Evolutionary conservation across 495 filamentous ascomycete species (phyloP), one percentile per base, ranked within the genome.

Genomic region (Aspergillus bertholletiae): DNA sequence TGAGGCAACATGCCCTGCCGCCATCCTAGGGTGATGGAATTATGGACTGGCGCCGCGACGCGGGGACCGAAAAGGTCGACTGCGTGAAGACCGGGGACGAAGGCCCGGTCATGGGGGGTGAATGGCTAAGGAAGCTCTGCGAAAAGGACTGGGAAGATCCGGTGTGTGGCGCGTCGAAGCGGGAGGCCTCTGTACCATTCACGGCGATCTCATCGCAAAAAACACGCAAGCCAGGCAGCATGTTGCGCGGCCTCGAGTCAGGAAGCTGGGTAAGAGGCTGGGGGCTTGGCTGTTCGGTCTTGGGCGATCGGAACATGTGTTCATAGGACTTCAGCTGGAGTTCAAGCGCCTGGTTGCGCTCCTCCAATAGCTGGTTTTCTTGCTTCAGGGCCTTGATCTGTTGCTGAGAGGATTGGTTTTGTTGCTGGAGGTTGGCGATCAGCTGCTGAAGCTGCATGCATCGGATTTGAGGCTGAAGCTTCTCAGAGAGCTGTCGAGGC

Each of bases 371-470:
- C 55, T 72, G 70, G 44, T 71, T 71, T 52, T 77, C 73, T 20
- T 71, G 69, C 57, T 74, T 74, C 41, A 68, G 37, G 13, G 70
- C 57, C 47, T 70, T 69, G 34, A 71, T 54, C 62, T 75, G 69
- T 27, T 70, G 68, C 44, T 75, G 71, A 11, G 56, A 47, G 8
- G 64, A 59, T 30, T 77, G 72, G 49, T 74, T 70, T 41, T 77
- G 70, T 35, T 74, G 68, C 57, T 77, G 72, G 21, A 75, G 67
- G 51, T 62, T 70, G 34, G 59, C 48, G 37, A 73, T 61, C 32
- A 67, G 51, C 47, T 74, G 70, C 54, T 77, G 71, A 23, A 75
- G 57, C 49, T 76, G 73, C 70, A 74, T 73, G 65, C 69, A 74
- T 52, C 71, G 71, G 13, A 77, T 53, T 32, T 75, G 70, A 6